Base-by-base conservation (phyloP, 1,284 basidiomycete genomes). In the Leccinum fuscescens region DNA sequence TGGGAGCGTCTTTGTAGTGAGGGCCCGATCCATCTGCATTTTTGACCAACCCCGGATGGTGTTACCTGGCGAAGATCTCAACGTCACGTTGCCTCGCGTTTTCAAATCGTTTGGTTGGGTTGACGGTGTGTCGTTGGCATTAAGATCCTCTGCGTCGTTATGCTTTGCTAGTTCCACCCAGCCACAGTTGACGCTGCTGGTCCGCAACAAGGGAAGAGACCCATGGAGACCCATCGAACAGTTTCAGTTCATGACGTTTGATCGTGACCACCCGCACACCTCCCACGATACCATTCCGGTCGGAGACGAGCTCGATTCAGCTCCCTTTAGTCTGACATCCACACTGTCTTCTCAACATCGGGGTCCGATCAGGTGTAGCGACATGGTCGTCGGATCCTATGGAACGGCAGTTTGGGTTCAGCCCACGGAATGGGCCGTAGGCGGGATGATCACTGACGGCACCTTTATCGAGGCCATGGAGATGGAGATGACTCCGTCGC, bases 71-170 rank as follows among this genome's bases (percentile, higher is more conserved):
- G 56, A 68, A 2, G 50, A 61, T 27, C 57, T 66, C 4, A 11
- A 60, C 49, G 15, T 72, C 4, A 75, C 76, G 49, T 44, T 66
- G 0, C 78, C 84, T 5, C 66, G 82, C 27, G 77, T 78, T 0
- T 73, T 63, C 22, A 78, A 81, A 63, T 80, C 82, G 8, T 86
- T 86, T 65, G 86, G 86, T 20, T 88, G 86, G 86, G 79, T 86
- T 8, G 86, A 88, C 55, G 81, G 81, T 4, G 77, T 85, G 24
- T 78, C 79, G 1, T 77, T 82, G 1, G 68, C 78, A 0, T 66
- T 77, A 57, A 54, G 65, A 53, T 61, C 68, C 44, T 31, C 51
- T 52, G 17, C 59, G 0, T 61, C 64, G n/a, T 48, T 46, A 22
- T 46, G 2, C n/a, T 39, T 61, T 17, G 35, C 22, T 6, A 8